Base-by-base conservation (phyloP, 495 filamentous ascomycete genomes). In the Cudoniella acicularis region DNA sequence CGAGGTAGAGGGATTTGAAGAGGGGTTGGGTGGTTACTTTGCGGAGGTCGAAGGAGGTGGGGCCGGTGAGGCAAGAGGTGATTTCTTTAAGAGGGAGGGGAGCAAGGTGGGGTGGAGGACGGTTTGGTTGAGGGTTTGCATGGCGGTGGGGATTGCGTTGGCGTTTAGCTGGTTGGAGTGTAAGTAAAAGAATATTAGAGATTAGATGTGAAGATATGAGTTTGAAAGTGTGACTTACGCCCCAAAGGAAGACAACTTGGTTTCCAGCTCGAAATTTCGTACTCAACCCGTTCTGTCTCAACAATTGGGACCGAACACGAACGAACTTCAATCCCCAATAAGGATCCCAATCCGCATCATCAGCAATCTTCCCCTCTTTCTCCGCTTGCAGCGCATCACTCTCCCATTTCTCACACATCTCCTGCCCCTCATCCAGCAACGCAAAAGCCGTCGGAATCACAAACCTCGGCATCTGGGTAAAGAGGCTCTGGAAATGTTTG, bases 1-100 rank as follows among this genome's bases (percentile, higher is more conserved):
- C 53, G 20, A 56, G 43, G 21, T 56, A 56, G n/a, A 48, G n/a
- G 2, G 53, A 56, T 56, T 48, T 56, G 42, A 56, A 47, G 10
- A 22, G 40, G n/a, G 53, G 53, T 1, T 11, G 42, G 11, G 40
- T 47, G 13, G 41, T 47, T 9, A 56, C 18, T 3, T 16, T n/a
- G 46, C 17, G 41, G 8, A 54, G n/a, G 16, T 41, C 17, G 51
- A 54, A 43, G 17, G 26, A 30, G 6, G 21, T 52, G 11, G 49
- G 10, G 23, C 25, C 49, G 16, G 21, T 52, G 6, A 26, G 13
- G 23, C 22, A 10, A 27, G 51, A 40, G 17, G 2, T 2, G 16
- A 54, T 43, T 41, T 54, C 51, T 11, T 2, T 8, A 54, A 11
- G 3, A 54, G 10, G 18, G 51, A 17, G 9, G 26, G 11, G 16